Evolutionary conservation across 1,284 basidiomycete genomes (phyloP), one percentile per base, ranked within the genome.

Genomic region (Coniferiporia weirii): DNA sequence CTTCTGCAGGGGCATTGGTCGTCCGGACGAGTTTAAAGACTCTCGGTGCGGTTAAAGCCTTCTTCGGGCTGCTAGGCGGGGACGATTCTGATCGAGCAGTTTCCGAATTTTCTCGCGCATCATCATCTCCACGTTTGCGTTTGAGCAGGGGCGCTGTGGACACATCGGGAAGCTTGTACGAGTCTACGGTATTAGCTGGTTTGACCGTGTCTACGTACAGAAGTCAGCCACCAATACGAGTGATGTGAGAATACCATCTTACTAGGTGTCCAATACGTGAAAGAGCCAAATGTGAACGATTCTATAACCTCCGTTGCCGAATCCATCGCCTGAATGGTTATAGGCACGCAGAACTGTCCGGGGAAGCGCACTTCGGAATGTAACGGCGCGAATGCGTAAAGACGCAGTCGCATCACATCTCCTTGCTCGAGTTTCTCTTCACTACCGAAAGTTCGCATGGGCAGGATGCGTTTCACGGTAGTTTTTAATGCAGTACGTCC

Each of bases 261-360:
- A 84, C 84, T 74, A 20, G 73, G 64, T 12, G 75, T 69, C 72
- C 76, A 79, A 64, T 88, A 90, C n/a, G 79, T 76, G 74, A 93
- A 85, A 68, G 85, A 77, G 67, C 90, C 83, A 74, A 91, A 84
- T 40, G 81, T 75, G 57, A 83, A 76, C 0, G 82, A 78, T 65
- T 89, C 86, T 13, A 89, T 67, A 34, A 88, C 68, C 4, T 69
- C 65, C 57, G 81, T 79, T 20, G 79, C 71, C 43, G 75, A 70
- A 68, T 81, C 77, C 57, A 90, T 71, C 7, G 83, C 84, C 68
- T 89, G 84, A 13, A 87, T 80, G 6, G 80, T 79, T 52, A 90
- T 73, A 4, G 77, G 73, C 19, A 85, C 78, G 45, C 32, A 52
- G 40, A 49, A 56, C 35, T 35, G 62, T 73, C 67, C 64, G 69